Percentiles rank a stretch among this genome's conserved stretches.
Conservation (phyloP, 177 flowering plant genomes). For the Vitis hybrid region DNA sequence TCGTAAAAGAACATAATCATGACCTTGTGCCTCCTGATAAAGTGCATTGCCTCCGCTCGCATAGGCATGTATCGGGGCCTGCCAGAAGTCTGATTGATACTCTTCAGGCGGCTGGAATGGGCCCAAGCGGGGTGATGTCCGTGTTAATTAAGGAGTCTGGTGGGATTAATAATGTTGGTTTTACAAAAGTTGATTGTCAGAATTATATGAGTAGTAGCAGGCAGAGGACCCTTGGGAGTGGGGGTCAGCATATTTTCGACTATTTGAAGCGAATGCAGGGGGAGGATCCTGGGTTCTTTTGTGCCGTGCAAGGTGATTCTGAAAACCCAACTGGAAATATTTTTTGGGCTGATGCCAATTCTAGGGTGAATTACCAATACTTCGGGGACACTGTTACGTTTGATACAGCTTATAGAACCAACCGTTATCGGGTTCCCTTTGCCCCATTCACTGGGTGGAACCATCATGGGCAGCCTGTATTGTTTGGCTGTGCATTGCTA, state of each 20-base stretch:
- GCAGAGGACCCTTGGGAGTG: slow-evolving; percentile 40
- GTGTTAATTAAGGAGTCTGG: slow-evolving; percentile 30
- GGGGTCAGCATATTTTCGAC: slow-evolving; percentile 39
- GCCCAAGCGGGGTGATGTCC: slow-evolving; percentile 36
- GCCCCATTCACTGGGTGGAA: slow-evolving; percentile 53
- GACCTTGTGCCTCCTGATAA: slow-evolving; percentile 32
- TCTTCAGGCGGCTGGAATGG: slow-evolving; percentile 35
- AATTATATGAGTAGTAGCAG: slow-evolving; percentile 42
- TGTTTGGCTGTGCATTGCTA: slow-evolving; percentile 54
- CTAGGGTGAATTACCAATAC: slow-evolving; percentile 36
- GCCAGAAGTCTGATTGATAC: slow-evolving; percentile 33
- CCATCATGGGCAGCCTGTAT: slow-evolving; percentile 48
- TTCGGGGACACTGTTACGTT: slow-evolving; percentile 52
- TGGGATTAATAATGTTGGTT: slow-evolving; percentile 30
- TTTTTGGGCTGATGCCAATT: slow-evolving; percentile 46
- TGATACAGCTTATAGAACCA: slow-evolving; percentile 40
- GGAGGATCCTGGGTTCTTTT: slow-evolving; percentile 42
- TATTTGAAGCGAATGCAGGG: slow-evolving; percentile 41
- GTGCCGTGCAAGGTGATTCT: slow-evolving; percentile 33
- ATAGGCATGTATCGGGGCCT: slow-evolving; percentile 31
- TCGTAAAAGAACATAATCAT: slow-evolving; percentile 32
- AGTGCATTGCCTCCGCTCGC: slow-evolving; percentile 35
- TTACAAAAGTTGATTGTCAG: slow-evolving; percentile 40
- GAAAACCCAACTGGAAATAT: slow-evolving; percentile 29
- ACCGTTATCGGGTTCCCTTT: slow-evolving; percentile 39